Evolutionary conservation across 768 basidiomycete species (phyloP).

Genomic region (Mycena sanguinolenta): DNA sequence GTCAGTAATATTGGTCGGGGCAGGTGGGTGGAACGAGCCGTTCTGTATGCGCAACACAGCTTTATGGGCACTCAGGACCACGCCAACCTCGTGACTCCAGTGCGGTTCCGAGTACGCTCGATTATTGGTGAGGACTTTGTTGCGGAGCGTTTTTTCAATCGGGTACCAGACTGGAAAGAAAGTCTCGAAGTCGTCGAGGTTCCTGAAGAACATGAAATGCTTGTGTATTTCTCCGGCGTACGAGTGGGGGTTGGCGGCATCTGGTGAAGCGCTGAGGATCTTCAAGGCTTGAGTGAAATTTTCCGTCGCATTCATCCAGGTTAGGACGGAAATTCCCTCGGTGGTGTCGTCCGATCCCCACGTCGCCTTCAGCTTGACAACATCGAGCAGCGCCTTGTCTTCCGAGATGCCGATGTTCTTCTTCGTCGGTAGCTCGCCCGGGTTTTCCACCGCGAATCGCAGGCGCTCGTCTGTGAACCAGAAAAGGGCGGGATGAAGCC

Average conservation of each 20-base stretch:
- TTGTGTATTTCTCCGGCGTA: constrained; percentile 1
- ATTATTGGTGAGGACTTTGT: not conserved
- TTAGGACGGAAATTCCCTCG: not conserved
- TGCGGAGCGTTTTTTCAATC: not conserved
- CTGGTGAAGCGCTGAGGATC: not conserved
- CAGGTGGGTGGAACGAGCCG: no score
- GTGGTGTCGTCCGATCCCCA: constrained; percentile 11
- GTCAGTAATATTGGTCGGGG: no score
- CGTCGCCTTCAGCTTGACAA: not conserved
- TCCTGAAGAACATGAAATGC: not conserved
- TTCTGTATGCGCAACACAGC: no score
- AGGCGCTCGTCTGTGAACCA: not conserved
- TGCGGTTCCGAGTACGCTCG: not conserved
- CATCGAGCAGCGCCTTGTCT: not conserved
- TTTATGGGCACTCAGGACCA: not conserved
- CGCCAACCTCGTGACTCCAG: no score
- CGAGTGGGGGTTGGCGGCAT: not conserved
- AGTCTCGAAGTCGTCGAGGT: not conserved
- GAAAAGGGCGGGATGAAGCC: no score
- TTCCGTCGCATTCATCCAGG: not conserved
- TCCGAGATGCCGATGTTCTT: not conserved
- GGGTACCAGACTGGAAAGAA: constrained; percentile 5
- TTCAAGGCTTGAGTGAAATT: not conserved
- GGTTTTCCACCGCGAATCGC: not conserved
- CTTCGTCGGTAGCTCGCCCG: not conserved